phyloP scores from a whole-genome alignment of 2,329 filamentous ascomycete species.

The Stemphylium vesicarium region DNA sequence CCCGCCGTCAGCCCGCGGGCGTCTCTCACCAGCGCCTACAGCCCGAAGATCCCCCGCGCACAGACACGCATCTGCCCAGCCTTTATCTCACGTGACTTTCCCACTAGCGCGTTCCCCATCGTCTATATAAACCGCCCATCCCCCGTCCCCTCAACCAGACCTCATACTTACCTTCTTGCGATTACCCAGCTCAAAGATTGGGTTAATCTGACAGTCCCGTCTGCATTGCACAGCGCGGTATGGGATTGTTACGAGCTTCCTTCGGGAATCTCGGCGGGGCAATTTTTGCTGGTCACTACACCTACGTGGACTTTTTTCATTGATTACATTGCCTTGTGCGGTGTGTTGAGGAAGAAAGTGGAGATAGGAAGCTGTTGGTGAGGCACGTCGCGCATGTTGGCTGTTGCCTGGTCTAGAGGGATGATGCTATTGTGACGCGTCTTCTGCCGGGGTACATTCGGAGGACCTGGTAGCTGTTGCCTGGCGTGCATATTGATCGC shows the following conservation, averaged over 20 bases:
- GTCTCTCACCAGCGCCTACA: not conserved
- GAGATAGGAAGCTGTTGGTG: not conserved
- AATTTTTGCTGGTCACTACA: slow-evolving; percentile 37
- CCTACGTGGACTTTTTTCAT: slow-evolving; percentile 43
- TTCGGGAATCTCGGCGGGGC: slow-evolving; percentile 44
- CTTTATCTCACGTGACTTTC: not conserved
- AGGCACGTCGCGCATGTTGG: too few relatives aligned
- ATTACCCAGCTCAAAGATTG: slow-evolving; percentile 40
- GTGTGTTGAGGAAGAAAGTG: slow-evolving; percentile 47
- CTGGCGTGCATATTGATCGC: too few relatives aligned
- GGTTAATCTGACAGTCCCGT: slow-evolving; percentile 35
- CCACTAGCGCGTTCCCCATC: not conserved
- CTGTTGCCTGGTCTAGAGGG: too few relatives aligned
- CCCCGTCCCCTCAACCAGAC: not conserved
- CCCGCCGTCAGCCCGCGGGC: too few relatives aligned
- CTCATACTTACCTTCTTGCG: slow-evolving; percentile 44
- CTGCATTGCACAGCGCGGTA: slow-evolving; percentile 50
- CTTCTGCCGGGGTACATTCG: too few relatives aligned
- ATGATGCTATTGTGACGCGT: too few relatives aligned
- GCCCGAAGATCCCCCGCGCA: not conserved
- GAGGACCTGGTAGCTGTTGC: too few relatives aligned
- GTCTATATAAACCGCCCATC: not conserved
- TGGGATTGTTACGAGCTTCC: slow-evolving; percentile 40
- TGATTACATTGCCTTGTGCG: slow-evolving; percentile 39
- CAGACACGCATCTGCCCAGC: not conserved